Percentiles rank a stretch among this genome's conserved stretches.
These are phyloP conservation scores for Betula pendula DNA, from an alignment of 306 rosid genomes.

Conservation along the genomic window DNA sequence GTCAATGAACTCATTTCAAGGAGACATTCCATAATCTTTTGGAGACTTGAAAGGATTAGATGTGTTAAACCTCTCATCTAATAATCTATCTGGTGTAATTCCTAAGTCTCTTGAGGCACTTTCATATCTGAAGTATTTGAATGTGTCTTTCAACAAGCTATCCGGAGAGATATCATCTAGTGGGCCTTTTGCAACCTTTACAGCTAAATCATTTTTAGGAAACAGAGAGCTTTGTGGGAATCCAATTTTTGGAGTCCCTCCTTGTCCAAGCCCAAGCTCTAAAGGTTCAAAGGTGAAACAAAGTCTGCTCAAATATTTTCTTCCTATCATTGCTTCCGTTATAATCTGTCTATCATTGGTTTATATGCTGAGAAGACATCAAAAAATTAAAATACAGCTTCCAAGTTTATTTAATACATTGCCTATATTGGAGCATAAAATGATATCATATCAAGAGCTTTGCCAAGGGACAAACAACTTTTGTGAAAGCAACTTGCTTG, in stretches of 20 bases:
- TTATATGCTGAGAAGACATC: not conserved
- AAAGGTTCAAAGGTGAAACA: not conserved
- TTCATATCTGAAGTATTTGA: not conserved
- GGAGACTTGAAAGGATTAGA: not conserved
- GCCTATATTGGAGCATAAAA: not conserved
- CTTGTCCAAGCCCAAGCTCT: not conserved
- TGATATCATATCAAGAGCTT: not conserved
- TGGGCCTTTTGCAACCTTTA: conserved; percentile 2
- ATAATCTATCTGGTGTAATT: not conserved
- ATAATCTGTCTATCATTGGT: not conserved
- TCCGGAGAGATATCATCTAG: not conserved
- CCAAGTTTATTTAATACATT: not conserved
- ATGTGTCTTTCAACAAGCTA: not conserved
- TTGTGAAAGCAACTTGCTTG: not conserved
- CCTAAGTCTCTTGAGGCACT: conserved; percentile 9
- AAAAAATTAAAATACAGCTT: not conserved
- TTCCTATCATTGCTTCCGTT: not conserved
- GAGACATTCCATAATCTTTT: not conserved
- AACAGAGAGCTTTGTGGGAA: not conserved
- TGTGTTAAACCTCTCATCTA: not conserved
- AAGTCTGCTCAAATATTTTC: not conserved
- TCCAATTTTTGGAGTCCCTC: not conserved
- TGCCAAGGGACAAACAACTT: not conserved
- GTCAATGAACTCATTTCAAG: not conserved
- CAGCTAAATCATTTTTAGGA: not conserved